Evolutionary conservation across 2,329 filamentous ascomycete genomes (phyloP), one percentile per base, ranked within the genome.

Genomic region (Lachnellula arida): DNA sequence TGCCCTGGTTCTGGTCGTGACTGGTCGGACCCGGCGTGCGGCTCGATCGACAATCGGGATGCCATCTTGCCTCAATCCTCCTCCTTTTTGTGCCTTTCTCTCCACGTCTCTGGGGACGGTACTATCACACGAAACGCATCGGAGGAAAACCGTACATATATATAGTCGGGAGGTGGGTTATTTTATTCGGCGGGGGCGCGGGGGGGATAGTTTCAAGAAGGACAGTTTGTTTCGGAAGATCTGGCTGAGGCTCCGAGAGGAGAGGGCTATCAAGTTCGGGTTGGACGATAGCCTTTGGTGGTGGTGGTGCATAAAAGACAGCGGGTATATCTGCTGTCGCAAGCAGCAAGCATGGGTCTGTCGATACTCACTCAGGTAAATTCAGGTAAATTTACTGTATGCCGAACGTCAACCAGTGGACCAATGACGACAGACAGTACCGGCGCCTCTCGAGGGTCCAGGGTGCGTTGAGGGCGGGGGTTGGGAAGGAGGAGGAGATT

Each of bases 1-100:
- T 88, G 85, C 70, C 86, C 86, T 61, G 82, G 76, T 28, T 85
- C 81, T 67, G 82, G 84, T 70, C 75, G 52, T 19, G 51, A 37
- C 44, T 62, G 57, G 22, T 60, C 56, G 44, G 56, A 78, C 60
- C 68, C 60, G 49, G 68, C 71, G 51, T 57, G 63, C 58, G 64
- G 55, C 48, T 77, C 73, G 58, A 71, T 73, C 56, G 75, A 66
- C 62, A 68, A 57, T 67, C 71, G 73, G 58, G 75, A 71, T 64
- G 77, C 76, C 78, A 69, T 69, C 46, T 58, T 53, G 56, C 52
- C 48, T 62, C 53, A 57, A 61, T 64, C 51, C 49, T 60, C 42
- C 51, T 49, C 11, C 32, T 32, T 32, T 44, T 28, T n/a, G n/a
- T 40, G 49, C 14, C 22, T 28, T 28, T n/a, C 54, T 58, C 56